Base-by-base conservation (phyloP, 441 rosid species). In the Populus trichocarpa region DNA sequence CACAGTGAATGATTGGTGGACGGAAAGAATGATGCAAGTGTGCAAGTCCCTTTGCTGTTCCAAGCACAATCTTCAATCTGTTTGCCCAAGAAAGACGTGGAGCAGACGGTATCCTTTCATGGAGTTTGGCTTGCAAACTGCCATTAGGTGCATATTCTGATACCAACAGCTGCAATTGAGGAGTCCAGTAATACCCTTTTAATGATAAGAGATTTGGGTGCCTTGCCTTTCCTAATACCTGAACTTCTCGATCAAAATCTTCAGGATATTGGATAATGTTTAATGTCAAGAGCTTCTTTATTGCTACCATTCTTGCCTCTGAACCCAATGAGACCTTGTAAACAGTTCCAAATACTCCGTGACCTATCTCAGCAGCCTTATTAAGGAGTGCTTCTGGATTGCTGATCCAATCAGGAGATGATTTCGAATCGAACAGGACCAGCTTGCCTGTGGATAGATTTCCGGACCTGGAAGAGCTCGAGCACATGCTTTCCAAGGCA, bases 21-120 rank as follows among this genome's bases (percentile, higher is more conserved):
- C 88, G 96, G 82, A 84, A 86, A 4, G 93, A 87, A 74, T 95
- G 95, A 70, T 95, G 99, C 78, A 95, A 84, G 82, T 93, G 84
- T 33, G 97, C 95, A 0, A 95, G 93, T 22, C 98, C 99, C 69
- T 95, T 89, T 2, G 95, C 95, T 42, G 92, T 88, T 76, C 99
- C 98, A 1, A 93, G 81, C 57, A 90, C 86, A 38, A 95, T 89
- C 78, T 89, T 92, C 87, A 90, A 91, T 78, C 99, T 83, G 74
- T 73, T 69, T 6, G 87, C 78, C 99, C 98, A 95, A 53, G 95
- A 80, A 78, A 95, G 92, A 2, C 89, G 86, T 4, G 88, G 87
- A 18, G 84, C 25, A 1, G 86, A 87, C 68, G 89, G 90, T 38
- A 77, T 72, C 79, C 90, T 77, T 36, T 86, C 92, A 67, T 93